Evolutionary conservation across 495 filamentous ascomycete genomes (phyloP).

Genomic region (Lasiosphaeris hirsuta): DNA sequence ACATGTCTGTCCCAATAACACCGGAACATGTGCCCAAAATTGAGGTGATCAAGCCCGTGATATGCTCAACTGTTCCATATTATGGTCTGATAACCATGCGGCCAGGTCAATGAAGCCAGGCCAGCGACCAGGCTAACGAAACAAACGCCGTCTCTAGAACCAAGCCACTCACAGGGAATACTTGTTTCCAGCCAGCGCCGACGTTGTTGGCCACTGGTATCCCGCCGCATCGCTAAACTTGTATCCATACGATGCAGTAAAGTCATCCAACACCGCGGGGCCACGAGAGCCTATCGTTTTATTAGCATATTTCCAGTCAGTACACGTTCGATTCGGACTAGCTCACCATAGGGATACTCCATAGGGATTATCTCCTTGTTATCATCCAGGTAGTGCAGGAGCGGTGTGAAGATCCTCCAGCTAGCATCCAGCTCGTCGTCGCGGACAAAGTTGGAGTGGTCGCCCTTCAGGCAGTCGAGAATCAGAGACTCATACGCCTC

Average conservation of each 20-base stretch:
- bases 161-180: conserved; percentile 49
- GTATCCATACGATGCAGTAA: conserved; percentile 96
- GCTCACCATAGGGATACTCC: conserved; percentile 98
- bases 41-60: conserved; percentile 3
- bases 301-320: not conserved
- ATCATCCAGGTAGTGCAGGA: conserved; percentile 96
- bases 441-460: conserved; percentile 99
- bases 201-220: conserved; percentile 86
- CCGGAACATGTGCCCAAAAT: not conserved
- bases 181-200: conserved; percentile 58
- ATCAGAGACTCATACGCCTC: conserved; percentile 99
- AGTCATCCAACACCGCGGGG: conserved; percentile 94
- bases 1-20: not conserved
- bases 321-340: not conserved
- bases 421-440: conserved; percentile 97
- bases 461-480: conserved; percentile 95
- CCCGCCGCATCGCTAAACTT: conserved; percentile 97
- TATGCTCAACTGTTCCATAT: conserved; percentile 21
- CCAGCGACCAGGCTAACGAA: not conserved
- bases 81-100: conserved; percentile 23
- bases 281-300: conserved; percentile 73
- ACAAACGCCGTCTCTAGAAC: conserved; percentile 11
- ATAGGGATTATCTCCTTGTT: conserved; percentile 99
- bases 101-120: not conserved
- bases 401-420: conserved; percentile 97